These are phyloP conservation scores for Neobulgaria alba DNA, from an alignment of 2,329 filamentous ascomycete genomes.

Conservation along the genomic window DNA sequence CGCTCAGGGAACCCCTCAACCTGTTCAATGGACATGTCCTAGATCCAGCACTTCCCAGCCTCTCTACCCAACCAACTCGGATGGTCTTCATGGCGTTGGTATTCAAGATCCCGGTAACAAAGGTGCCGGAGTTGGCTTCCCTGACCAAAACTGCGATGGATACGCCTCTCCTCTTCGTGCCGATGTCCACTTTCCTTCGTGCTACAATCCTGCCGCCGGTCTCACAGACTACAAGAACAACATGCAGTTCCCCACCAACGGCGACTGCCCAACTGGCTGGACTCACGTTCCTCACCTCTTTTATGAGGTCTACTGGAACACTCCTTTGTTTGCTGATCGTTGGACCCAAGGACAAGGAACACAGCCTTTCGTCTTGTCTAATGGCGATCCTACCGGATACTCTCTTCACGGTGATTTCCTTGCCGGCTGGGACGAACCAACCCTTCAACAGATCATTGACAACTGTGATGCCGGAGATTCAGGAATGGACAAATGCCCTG, in stretches of 20 bases:
- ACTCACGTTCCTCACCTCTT: constrained; percentile 66
- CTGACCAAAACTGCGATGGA: constrained; percentile 59
- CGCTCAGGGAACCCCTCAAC: constrained; percentile 41
- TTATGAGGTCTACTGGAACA: constrained; percentile 82
- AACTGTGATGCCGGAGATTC: constrained; percentile 55
- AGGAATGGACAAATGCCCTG: constrained; percentile 55
- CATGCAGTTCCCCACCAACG: constrained; percentile 67
- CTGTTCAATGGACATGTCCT: constrained; percentile 53
- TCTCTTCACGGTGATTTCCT: constrained; percentile 77
- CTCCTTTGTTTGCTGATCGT: constrained; percentile 51
- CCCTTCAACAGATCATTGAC: constrained; percentile 64
- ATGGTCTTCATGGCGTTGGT: constrained; percentile 44
- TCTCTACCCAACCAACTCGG: constrained; percentile 45
- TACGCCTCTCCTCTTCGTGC: constrained; percentile 59
- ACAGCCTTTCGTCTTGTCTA: constrained; percentile 69
- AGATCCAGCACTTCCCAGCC: constrained; percentile 39
- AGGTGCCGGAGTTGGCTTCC: constrained; percentile 57
- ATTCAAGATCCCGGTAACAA: constrained; percentile 46
- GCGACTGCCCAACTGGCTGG: constrained; percentile 65
- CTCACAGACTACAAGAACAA: constrained; percentile 51
- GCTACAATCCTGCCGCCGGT: constrained; percentile 65
- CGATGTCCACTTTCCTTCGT: constrained; percentile 82
- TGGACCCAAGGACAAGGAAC: constrained; percentile 52
- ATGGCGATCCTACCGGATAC: constrained; percentile 68
- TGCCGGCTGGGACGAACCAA: constrained; percentile 62